Evolutionary conservation across 1,284 basidiomycete genomes (phyloP).

Genomic region (Boletus smithii): DNA sequence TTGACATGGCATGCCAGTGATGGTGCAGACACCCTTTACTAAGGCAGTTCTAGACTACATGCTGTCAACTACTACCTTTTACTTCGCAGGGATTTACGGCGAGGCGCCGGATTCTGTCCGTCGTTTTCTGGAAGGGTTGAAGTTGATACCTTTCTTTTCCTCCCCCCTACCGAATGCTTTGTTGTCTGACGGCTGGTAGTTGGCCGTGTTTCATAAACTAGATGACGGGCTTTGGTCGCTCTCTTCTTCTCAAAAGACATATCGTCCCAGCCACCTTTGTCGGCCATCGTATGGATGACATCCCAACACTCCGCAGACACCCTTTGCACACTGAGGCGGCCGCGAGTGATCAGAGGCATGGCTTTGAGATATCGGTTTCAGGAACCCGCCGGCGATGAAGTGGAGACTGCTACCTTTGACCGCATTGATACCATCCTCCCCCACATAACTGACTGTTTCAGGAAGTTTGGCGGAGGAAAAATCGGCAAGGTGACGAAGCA

Average conservation of each 20-base stretch:
- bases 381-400: not conserved
- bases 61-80: constrained; percentile 10
- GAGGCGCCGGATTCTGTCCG: constrained; percentile 6
- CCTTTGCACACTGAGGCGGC: constrained; percentile 85
- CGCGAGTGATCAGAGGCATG: constrained; percentile 83
- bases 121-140: constrained; percentile 6
- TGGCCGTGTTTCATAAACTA: constrained; percentile 56
- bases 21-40: not conserved
- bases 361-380: constrained; percentile 31
- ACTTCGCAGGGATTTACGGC: constrained; percentile 23
- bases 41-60: not conserved
- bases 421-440: constrained; percentile 52
- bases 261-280: constrained; percentile 69
- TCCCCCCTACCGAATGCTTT: constrained; percentile 74
- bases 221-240: constrained; percentile 64
- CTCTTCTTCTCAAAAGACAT: constrained; percentile 44
- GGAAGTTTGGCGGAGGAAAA: constrained; percentile 38
- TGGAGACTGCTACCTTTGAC: constrained; percentile 50
- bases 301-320: constrained; percentile 72
- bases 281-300: constrained; percentile 63
- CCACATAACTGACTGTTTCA: constrained; percentile 61
- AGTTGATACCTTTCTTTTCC: constrained; percentile 26
- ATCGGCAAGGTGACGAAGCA: constrained; percentile 66
- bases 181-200: constrained; percentile 55
- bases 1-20: too few species aligned